Base-by-base conservation (phyloP, 768 basidiomycete genomes). In the Termitomyces sp. region DNA sequence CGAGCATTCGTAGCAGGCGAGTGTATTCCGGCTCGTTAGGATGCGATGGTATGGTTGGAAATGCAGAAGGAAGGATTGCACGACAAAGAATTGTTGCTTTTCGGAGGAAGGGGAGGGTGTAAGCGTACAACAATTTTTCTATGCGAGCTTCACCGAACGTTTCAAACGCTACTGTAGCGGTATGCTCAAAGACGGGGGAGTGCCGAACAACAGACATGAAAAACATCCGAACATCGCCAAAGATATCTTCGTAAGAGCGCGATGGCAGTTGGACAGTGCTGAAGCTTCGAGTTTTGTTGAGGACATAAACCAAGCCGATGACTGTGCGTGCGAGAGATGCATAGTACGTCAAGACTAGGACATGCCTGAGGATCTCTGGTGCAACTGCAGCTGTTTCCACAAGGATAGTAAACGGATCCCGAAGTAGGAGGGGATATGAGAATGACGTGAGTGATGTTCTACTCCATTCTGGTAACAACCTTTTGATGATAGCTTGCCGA, bases 21-120 rank as follows among this genome's bases (percentile, higher is more conserved):
- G 74, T 77, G 68, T 96, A 95, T 68, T 99, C 96, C 0, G 72
- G 75, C 8, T 81, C 78, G 29, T 71, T 60, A 12, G 69, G 64
- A 5, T 61, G 68, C 48, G 75, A 70, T 31, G 75, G 60, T 4
- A 82, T 81, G 0, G 80, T 82, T 0, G 81, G 76, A 67, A 88
- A 89, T 2, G 82, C 79, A 7, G 77, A 73, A 2, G 91, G 86
- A 44, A 88, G 76, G 41, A 92, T 76, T 0, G 92, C 82, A 8
- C 89, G 86, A 59, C 87, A 90, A 7, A 98, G 79, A 50, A 98
- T 90, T 12, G 92, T 86, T 0, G 88, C 90, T 0, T 90, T 82
- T 18, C 96, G 88, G 10, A 98, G 82, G 78, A 97, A 98, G 3
- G 94, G 95, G 0, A 98, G 77, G 0, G 92, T 93, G 70, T 95